These are phyloP conservation scores for Backusella mclennaniae DNA, from an alignment of 192 early-diverging fungal genomes.

Conservation along the genomic window DNA sequence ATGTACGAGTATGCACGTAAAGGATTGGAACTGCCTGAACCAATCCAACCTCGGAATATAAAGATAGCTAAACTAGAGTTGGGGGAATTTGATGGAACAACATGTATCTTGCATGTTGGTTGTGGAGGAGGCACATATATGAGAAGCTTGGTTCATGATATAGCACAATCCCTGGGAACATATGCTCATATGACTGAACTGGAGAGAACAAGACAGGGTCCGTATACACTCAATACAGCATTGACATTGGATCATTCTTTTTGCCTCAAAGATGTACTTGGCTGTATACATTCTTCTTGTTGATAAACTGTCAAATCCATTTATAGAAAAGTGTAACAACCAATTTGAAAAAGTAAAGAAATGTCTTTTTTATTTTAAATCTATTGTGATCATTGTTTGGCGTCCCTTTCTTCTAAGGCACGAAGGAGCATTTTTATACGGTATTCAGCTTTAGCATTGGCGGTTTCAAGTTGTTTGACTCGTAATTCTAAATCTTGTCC, in stretches of 20 bases:
- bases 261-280: background rate
- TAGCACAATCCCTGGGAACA: conserved; percentile 53
- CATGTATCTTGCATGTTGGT: conserved; percentile 42
- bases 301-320: background rate
- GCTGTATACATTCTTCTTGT: background rate
- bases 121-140: conserved; percentile 76
- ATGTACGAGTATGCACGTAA: conserved; percentile 71
- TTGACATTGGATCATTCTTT: background rate
- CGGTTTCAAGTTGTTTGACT: conserved; percentile 1
- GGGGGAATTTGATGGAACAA: conserved; percentile 27
- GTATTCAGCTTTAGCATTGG: conserved; percentile 23
- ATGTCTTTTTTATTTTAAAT: background rate
- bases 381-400: background rate
- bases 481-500: conserved; percentile 8
- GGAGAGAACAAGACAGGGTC: conserved; percentile 56
- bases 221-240: conserved; percentile 42
- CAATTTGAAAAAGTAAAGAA: background rate
- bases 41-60: conserved; percentile 39
- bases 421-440: conserved; percentile 23
- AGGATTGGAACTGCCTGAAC: conserved; percentile 41
- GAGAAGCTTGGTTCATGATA: conserved; percentile 66
- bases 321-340: background rate
- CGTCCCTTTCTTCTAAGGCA: conserved; percentile 25
- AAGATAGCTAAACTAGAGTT: conserved; percentile 41
- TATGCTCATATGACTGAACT: conserved; percentile 63